These are phyloP conservation scores for Cyberlindnera bimundalis DNA, from an alignment of 805 yeast species.

Conservation along the genomic window DNA sequence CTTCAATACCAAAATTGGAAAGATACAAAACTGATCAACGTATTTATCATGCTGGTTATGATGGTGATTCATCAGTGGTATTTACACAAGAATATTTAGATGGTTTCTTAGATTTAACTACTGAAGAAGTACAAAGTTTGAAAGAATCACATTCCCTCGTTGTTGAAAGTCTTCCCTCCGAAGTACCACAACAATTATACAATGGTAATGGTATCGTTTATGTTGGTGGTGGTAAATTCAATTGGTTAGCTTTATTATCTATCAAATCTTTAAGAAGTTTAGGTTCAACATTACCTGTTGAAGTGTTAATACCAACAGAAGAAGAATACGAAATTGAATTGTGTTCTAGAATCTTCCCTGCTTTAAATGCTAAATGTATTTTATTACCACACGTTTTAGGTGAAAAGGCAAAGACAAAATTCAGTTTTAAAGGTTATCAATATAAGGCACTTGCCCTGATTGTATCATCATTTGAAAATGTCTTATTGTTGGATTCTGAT, in stretches of 20 bases:
- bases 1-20: constrained; percentile 40
- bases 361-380: constrained; percentile 61
- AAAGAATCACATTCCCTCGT: constrained; percentile 44
- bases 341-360: constrained; percentile 61
- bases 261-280: constrained; percentile 45
- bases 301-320: constrained; percentile 61
- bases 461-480: constrained; percentile 71
- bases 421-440: constrained; percentile 59
- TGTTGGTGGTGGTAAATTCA: constrained; percentile 60
- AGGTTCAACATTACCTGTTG: constrained; percentile 60
- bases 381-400: constrained; percentile 62
- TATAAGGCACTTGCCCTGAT: constrained; percentile 65
- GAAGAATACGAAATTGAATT: constrained; percentile 67
- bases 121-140: constrained; percentile 42
- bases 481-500: constrained; percentile 70
- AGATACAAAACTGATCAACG: constrained; percentile 43
- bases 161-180: constrained; percentile 45
- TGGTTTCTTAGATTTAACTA: constrained; percentile 44
- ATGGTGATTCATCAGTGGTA: constrained; percentile 34
- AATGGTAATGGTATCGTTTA: constrained; percentile 57
- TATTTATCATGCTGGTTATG: constrained; percentile 55
- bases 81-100: constrained; percentile 53
- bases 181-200: constrained; percentile 43
- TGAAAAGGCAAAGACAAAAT: constrained; percentile 43
- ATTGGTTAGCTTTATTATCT: constrained; percentile 51